Conservation (phyloP, 306 rosid species). For the Rubus idaeus region DNA sequence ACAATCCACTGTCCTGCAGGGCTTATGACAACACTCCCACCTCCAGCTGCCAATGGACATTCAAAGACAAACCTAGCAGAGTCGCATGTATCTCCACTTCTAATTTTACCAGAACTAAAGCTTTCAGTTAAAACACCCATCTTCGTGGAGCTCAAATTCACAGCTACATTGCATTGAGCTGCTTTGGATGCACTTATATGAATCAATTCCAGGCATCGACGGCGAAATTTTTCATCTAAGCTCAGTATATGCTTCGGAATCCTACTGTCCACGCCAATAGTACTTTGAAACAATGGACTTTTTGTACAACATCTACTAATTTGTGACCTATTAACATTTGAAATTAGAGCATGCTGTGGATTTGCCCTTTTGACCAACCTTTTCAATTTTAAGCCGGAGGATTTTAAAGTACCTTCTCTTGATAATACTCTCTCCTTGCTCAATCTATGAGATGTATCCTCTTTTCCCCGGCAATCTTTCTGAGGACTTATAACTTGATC, state of each 20-base stretch:
- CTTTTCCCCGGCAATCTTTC: conserved; percentile 37
- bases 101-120: conserved; percentile 32
- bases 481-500: conserved; percentile 38
- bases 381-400: conserved; percentile 45
- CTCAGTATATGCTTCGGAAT: conserved; percentile 82
- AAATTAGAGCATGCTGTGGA: conserved; percentile 44
- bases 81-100: conserved; percentile 32
- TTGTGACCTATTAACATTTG: conserved; percentile 55
- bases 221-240: conserved; percentile 76
- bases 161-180: conserved; percentile 47
- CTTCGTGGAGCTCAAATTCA: conserved; percentile 43
- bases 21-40: conserved; percentile 34
- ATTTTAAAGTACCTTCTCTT: conserved; percentile 41
- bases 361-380: conserved; percentile 56
- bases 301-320: conserved; percentile 45
- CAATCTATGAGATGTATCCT: conserved; percentile 36
- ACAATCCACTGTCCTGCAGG: conserved; percentile 48
- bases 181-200: conserved; percentile 61
- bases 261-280: conserved; percentile 50
- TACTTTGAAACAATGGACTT: conserved; percentile 44
- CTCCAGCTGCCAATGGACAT: conserved; percentile 33
- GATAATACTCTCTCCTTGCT: conserved; percentile 44
- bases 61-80: conserved; percentile 37
- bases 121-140: conserved; percentile 43
- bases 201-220: conserved; percentile 73